These are phyloP conservation scores for Penicillium cataractarum DNA, from an alignment of 495 filamentous ascomycete genomes.

Conservation along the genomic window DNA sequence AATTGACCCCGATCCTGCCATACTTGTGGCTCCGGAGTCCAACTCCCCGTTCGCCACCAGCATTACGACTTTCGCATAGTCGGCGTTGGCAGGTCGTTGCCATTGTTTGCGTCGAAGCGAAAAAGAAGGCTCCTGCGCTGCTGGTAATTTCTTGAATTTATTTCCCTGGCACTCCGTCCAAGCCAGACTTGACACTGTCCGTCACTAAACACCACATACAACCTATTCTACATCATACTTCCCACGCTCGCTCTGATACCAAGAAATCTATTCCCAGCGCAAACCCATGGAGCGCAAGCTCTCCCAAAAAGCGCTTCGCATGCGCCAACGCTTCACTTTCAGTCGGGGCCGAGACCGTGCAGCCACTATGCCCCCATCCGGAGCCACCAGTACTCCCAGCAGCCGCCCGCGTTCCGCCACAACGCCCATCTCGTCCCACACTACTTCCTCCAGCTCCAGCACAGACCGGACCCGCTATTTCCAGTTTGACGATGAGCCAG, in stretches of 20 bases:
- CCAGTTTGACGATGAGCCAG: conserved; percentile 29
- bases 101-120: conserved; percentile 5
- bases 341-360: conserved; percentile 13
- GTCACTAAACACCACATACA: too few relatives aligned
- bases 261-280: background rate
- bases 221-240: too few relatives aligned
- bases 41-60: conserved; percentile 10
- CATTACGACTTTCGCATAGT: conserved; percentile 9
- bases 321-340: conserved; percentile 31
- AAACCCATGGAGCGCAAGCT: conserved; percentile 31
- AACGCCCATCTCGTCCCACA: conserved; percentile 19
- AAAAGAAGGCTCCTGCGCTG: background rate
- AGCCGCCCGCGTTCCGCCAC: conserved; percentile 30
- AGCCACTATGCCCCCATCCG: conserved; percentile 16
- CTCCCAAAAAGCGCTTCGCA: conserved; percentile 28
- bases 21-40: background rate
- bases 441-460: conserved; percentile 10
- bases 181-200: background rate
- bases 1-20: background rate
- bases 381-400: conserved; percentile 11
- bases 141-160: background rate
- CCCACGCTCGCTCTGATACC: conserved; percentile 4
- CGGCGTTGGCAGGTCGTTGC: conserved; percentile 12
- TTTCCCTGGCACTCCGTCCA: background rate
- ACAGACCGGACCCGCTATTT: conserved; percentile 14